phyloP scores from a whole-genome alignment of 768 basidiomycete species.

The Pisolithus microcarpus region DNA sequence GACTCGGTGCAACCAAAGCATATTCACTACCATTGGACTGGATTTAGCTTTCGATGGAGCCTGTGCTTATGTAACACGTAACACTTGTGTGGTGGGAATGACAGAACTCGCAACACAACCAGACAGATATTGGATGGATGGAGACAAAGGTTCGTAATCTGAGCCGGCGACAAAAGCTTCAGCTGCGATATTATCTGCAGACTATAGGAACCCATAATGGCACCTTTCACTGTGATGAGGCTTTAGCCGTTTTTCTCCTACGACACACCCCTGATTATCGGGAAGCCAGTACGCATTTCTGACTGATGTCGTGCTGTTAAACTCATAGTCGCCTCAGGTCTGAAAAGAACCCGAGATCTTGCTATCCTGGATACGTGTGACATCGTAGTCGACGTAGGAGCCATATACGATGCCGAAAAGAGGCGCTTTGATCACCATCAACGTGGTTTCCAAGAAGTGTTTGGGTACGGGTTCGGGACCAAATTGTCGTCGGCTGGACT shows the following conservation, averaged over 20 bases:
- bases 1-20: background rate
- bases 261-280: conserved; percentile 69
- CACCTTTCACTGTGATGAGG: conserved; percentile 96
- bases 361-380: conserved; percentile 69
- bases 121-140: conserved; percentile 37
- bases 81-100: too few species aligned
- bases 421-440: conserved; percentile 95
- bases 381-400: conserved; percentile 96
- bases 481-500: conserved; percentile 92
- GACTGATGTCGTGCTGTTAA: background rate
- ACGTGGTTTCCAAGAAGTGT: conserved; percentile 82
- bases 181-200: conserved; percentile 28
- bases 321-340: conserved; percentile 29
- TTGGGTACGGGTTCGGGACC: conserved; percentile 80
- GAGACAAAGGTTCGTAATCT: conserved; percentile 28
- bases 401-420: conserved; percentile 73
- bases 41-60: background rate
- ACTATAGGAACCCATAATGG: conserved; percentile 92
- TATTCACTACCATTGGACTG: background rate
- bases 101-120: conserved; percentile 5
- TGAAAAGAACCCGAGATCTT: conserved; percentile 72
- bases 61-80: too few species aligned
- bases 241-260: conserved; percentile 86
- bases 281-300: conserved; percentile 51
- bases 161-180: background rate